A percentile compares a stretch with the other conserved stretches of the same genome.
These are phyloP conservation scores for Mycena pura DNA, from an alignment of 768 basidiomycete species.

Conservation along the genomic window DNA sequence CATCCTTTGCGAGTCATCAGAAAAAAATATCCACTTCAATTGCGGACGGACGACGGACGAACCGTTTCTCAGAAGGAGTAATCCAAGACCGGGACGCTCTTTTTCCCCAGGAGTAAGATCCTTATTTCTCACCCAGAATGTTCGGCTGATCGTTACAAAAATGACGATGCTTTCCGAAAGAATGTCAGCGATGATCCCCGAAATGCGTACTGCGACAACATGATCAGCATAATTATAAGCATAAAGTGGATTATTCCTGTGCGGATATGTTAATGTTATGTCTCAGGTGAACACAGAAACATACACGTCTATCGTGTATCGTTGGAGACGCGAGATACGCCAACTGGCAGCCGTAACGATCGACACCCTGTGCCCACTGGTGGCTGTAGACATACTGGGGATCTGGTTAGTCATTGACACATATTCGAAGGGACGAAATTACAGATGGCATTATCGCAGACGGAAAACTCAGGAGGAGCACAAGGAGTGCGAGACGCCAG, in stretches of 20 bases:
- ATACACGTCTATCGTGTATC: conserved; percentile 22
- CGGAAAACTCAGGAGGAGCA: conserved; percentile 36
- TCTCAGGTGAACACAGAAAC: not conserved
- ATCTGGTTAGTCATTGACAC: not conserved
- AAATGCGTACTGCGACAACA: conserved; percentile 31
- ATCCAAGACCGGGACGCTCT: conserved; percentile 32
- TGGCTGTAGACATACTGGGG: conserved; percentile 24
- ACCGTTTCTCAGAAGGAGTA: conserved; percentile 35
- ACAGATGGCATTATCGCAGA: conserved; percentile 36
- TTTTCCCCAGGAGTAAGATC: conserved; percentile 27
- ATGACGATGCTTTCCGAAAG: conserved; percentile 39
- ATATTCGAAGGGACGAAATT: not conserved
- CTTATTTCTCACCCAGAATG: conserved; percentile 25
- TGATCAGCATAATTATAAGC: not conserved
- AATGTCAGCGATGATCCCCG: conserved; percentile 37
- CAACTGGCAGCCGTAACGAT: conserved; percentile 22
- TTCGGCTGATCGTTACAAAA: conserved; percentile 35
- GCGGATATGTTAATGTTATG: not conserved
- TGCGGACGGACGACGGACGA: not conserved
- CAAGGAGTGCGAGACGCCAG: conserved; percentile 32
- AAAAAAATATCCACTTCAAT: not conserved
- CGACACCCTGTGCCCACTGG: conserved; percentile 17
- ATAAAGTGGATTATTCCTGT: not conserved
- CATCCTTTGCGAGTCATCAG: conserved; percentile 21
- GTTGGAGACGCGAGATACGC: conserved; percentile 21